Base-by-base conservation (phyloP, 2,329 filamentous ascomycete genomes). In the Tolypocladium album region DNA sequence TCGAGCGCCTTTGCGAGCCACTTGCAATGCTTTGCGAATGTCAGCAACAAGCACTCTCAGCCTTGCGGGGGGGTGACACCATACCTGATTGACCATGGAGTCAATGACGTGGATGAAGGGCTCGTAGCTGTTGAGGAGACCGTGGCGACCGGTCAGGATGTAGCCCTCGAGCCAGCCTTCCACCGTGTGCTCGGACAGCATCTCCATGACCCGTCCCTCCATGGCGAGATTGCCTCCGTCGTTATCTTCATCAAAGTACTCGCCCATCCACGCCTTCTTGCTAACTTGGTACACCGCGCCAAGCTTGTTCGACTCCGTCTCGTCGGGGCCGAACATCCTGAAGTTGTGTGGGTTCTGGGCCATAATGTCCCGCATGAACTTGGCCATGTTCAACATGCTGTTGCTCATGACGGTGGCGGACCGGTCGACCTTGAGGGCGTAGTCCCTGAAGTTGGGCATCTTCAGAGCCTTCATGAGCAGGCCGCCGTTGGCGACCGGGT, bases 151-250 rank as follows among this genome's bases (percentile, higher is more conserved):
- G 59, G 84, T 89, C 3, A 92, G 79, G 50, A 90, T 74, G 69
- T 92, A 92, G 3, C 89, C 89, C 75, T 92, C 88, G 20, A 92
- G 78, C 88, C 88, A 92, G 34, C 88, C 89, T 72, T 92, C 88
- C 62, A 83, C 84, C 20, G 88, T 92, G 70, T 92, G 89, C 72
- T 92, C 89, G 22, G 85, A 89, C n/a, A 92, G 81, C 71, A 92
- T 92, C 71, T 92, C 89, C 87, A 92, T 92, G 42, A 92, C 88
- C 36, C 88, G 82, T 20, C 89, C 89, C 17, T 80, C 79, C 22
- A 77, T 81, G 7, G 85, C 81, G 31, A 92, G 76, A 67, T 92
- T 91, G 62, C 89, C 88, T 12, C 88, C 88, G 67, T 92, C 86
- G 9, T 76, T 73, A 67, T 92, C 89, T 68, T 92, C 88, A 4